Evolutionary conservation across 306 rosid species (phyloP), one percentile per base, ranked within the genome.

Genomic region (Malus sylvestris): DNA sequence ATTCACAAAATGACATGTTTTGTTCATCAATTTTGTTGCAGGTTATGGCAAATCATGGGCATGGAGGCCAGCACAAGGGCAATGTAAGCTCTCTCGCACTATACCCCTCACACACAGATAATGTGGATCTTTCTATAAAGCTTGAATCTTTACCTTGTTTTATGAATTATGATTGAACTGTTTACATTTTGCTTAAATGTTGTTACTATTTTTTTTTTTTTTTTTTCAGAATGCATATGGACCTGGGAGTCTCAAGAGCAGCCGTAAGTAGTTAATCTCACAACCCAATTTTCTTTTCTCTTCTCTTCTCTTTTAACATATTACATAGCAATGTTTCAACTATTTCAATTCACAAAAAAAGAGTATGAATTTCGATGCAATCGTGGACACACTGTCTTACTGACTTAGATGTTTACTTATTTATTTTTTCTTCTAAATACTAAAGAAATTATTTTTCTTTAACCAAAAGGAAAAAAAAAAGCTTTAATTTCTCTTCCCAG

Each of bases 171-270:
- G 72, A 30, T 19, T 29, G 42, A 6, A 70, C 46, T 23, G 73
- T 29, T 71, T 51, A 33, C 70, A 44, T 76, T 35, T 8, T 25
- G 59, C n/a, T 40, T 63, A 67, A 33, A 5, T 11, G 1, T 64
- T 79, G 5, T 59, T 57, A 16, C 38, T 60, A 29, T 20, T 20
- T 79, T 78, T 76, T 27, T 6, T 58, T 3, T 27, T 6, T 58
- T 2, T 70, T 35, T 82, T 65, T 49, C 91, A 93, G 96, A 88
- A 35, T 14, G 78, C 74, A 29, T 84, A 49, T 81, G 96, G 98
- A 82, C 89, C 90, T 2, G 95, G 94, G 46, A 93, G 96, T 76
- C 86, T 93, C 69, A 89, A 80, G 81, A 84, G 85, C 89, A 76
- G 12, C 83, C 93, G 98, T 93, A 81, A 91, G 96, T 89, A 76